Evolutionary conservation across 1,139 yeast species (phyloP), one percentile per base, ranked within the genome.

Genomic region (Casaregolazyma lundiana): DNA sequence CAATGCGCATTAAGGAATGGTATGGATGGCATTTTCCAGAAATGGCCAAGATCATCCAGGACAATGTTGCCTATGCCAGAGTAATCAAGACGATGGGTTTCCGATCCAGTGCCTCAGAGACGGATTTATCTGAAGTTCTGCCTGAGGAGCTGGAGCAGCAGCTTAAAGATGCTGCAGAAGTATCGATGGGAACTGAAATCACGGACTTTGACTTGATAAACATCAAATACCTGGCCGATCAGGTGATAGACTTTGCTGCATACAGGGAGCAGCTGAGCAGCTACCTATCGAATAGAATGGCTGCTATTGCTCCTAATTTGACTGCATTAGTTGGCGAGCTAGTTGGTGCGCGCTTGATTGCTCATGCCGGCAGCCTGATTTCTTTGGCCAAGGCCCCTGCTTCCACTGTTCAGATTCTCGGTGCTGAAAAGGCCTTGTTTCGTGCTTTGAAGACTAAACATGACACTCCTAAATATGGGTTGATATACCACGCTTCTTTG

Each of bases 21-120:
- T 92, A 94, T 72, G 97, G 98, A 56, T 92, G 99, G 99, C 99
- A 92, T 70, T 94, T 92, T 81, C 99, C 99, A 38, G 99, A 92
- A 73, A 80, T 92, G 79, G 96, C 96, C 64, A 92, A 92, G 77
- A 88, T 92, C 66, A 89, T 90, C 59, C 81, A 87, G 59, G 98
- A 92, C 70, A 90, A 96, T 58, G 94, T 87, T 63, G 95, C 96
- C 46, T 90, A 81, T 67, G 69, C 72, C 38, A 53, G 56, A 22
- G 86, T 89, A 60, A 87, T 92, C 64, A 78, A 88, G 71, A 77
- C 84, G 60, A 89, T 92, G 97, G 98, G 98, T 58, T 74, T 87
- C 63, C 83, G 98, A 75, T 78, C 96, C 47, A 87, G 84, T 64
- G 96, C 96, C 59, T 54, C 88, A 45, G 92, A 84, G 56, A 83